phyloP scores from a whole-genome alignment of 306 rosid species.

The Casuarina cunninghamiana region DNA sequence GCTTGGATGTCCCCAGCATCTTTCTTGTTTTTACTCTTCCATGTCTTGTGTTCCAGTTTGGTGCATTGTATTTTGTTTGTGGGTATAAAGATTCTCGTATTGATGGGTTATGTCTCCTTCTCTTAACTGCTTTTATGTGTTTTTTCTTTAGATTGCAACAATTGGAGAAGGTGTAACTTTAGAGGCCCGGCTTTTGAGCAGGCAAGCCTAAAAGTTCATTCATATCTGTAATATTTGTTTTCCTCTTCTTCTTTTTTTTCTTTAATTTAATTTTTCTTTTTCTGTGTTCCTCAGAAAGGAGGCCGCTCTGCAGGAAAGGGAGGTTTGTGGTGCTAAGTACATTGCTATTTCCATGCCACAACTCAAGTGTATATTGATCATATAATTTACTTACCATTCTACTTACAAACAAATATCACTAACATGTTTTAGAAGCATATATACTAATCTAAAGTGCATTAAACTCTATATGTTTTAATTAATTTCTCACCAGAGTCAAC shows the following conservation, averaged over 20 bases:
- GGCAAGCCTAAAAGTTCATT: constrained; percentile 51
- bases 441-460: not conserved
- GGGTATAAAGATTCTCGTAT: not conserved
- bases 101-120: not conserved
- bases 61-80: not conserved
- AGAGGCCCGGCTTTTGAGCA: constrained; percentile 88
- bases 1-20: not conserved
- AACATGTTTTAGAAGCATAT: not conserved
- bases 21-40: not conserved
- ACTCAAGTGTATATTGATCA: not conserved
- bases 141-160: constrained; percentile 54
- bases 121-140: not conserved
- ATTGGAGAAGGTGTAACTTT: constrained; percentile 85
- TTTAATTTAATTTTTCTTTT: constrained; percentile 30
- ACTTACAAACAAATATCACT: not conserved
- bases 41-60: not conserved
- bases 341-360: not conserved
- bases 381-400: constrained; percentile 2
- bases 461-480: not conserved
- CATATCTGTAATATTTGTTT: constrained; percentile 9
- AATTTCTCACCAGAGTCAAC: not conserved
- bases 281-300: constrained; percentile 72
- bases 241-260: constrained; percentile 8
- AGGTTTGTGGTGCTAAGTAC: constrained; percentile 53
- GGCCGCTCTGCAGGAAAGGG: constrained; percentile 91